Evolutionary conservation across 192 early-diverging fungal species (phyloP).

Genomic region (Geranomyces variabilis): DNA sequence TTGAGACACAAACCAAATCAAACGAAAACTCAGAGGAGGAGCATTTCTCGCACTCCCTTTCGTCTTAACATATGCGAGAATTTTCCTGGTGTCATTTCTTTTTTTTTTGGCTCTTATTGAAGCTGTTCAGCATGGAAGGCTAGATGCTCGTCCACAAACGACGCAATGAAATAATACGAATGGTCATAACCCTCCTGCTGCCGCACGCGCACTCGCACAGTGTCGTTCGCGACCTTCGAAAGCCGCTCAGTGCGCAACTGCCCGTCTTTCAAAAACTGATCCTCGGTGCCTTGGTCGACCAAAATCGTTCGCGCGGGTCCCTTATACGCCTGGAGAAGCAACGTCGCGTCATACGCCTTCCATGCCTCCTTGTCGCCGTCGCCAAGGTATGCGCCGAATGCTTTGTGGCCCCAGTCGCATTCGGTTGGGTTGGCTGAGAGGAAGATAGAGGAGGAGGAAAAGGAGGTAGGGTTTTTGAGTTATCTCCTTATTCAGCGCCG

Average conservation of each 20-base stretch:
- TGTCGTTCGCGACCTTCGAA: conserved; percentile 42
- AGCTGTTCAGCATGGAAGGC: conserved; percentile 68
- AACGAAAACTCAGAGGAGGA: not conserved
- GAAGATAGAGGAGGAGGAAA: not conserved
- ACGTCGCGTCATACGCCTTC: conserved; percentile 75
- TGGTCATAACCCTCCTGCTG: conserved; percentile 84
- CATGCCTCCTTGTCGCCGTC: conserved; percentile 53
- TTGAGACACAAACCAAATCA: not conserved
- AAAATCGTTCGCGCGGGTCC: conserved; percentile 46
- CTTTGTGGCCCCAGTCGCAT: conserved; percentile 80
- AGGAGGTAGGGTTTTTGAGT: no score
- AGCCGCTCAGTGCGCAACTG: conserved; percentile 70
- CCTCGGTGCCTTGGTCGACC: conserved; percentile 70
- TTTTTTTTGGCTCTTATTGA: not conserved
- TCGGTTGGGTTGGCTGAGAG: conserved; percentile 60
- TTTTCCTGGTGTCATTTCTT: no score
- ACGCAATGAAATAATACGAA: conserved; percentile 82
- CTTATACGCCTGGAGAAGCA: conserved; percentile 60
- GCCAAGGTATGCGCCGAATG: conserved; percentile 78
- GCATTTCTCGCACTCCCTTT: no score
- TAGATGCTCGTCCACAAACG: conserved; percentile 78
- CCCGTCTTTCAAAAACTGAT: conserved; percentile 64
- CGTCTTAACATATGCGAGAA: no score
- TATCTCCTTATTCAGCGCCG: no score
- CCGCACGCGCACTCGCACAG: conserved; percentile 32